Evolutionary conservation across 441 rosid genomes (phyloP).

Genomic region (Erysimum cheiri): DNA sequence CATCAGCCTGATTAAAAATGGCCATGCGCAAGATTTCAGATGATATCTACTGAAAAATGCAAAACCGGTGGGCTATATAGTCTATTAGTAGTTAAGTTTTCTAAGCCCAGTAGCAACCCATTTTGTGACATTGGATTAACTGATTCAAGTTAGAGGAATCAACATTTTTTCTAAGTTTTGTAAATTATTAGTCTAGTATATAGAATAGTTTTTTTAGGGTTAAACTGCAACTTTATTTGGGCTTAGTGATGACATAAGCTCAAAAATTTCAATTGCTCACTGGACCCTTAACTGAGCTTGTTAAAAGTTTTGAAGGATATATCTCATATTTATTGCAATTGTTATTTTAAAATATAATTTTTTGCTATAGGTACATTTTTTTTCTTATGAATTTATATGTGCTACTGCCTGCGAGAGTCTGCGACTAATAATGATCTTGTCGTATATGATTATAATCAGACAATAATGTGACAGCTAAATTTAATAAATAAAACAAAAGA

Average conservation of each 20-base stretch:
- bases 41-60: no score
- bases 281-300: slow-evolving; percentile 3
- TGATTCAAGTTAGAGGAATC: no score
- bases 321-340: not conserved
- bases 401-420: slow-evolving; percentile 17
- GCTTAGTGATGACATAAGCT: not conserved
- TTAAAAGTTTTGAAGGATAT: not conserved
- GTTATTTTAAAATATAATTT: not conserved
- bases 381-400: slow-evolving; percentile 2
- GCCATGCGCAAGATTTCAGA: no score
- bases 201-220: no score
- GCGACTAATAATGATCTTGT: slow-evolving; percentile 36
- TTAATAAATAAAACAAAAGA: slow-evolving; percentile 15
- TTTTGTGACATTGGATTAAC: no score
- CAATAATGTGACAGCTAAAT: slow-evolving; percentile 40
- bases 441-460: slow-evolving; percentile 42
- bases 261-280: not conserved
- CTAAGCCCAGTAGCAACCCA: no score
- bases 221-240: not conserved
- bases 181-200: no score
- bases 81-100: no score
- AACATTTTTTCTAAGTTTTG: no score
- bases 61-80: no score
- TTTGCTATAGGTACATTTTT: not conserved
- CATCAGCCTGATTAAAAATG: no score